Evolutionary conservation across 805 yeast genomes (phyloP), one percentile per base, ranked within the genome.

Genomic region (Saturnispora kantuleensis): DNA sequence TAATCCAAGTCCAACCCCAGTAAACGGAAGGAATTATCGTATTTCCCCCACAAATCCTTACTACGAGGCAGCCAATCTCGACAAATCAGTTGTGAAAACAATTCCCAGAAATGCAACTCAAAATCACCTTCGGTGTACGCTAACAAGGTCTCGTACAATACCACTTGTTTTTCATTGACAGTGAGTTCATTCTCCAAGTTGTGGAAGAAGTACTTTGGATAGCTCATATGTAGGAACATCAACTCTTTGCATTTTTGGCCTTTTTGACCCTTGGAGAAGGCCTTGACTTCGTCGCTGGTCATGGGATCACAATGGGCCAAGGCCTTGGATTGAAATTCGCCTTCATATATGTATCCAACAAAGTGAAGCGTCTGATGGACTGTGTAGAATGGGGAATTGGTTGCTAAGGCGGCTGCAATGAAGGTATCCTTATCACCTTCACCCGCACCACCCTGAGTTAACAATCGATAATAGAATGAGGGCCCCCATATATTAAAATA

Each of bases 401-500:
- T 60, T 1, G 81, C 83, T 44, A 73, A 74, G 5, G 81, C 67
- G 13, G 51, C 68, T 1, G 84, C 80, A 34, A 77, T 59, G 28
- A 77, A 73, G n/a, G 81, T 78, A 51, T 73, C 80, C 48, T 77
- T 79, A 55, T 77, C 80, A 47, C 74, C 77, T 49, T 72, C 74
- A 49, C 81, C 77, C 43, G 68, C 70, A 0, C 73, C 67, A 29
- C 74, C 70, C 43, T 59, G 63, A 55, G 74, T 67, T 7, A 72
- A 66, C 30, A 78, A 59, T 21, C 76, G 77, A 52, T 78, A 78
- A 53, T 67, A 78, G 50, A 71, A 64, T 9, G 68, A 66, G 1
- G 82, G 83, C 0, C 83, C 83, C 54, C 70, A 76, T 41, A 75
- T 54, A 56, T 80, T 80, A 56, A 79, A 79, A 57, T 77, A 80